phyloP scores from a whole-genome alignment of 1,139 yeast species.

The Candida sp. region DNA sequence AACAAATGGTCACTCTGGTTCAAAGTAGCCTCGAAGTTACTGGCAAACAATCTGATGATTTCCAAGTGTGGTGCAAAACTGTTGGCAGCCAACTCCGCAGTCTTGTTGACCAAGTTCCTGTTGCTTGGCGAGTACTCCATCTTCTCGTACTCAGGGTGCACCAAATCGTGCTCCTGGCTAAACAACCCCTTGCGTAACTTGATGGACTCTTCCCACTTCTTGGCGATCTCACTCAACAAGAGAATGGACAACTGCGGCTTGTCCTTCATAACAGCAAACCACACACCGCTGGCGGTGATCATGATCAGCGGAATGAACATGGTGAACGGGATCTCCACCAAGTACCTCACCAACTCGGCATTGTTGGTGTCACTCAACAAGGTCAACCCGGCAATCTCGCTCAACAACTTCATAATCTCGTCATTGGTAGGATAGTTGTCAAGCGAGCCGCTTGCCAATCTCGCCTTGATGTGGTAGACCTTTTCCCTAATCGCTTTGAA shows the following conservation, averaged over 20 bases:
- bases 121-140: slow-evolving; percentile 96
- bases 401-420: slow-evolving; percentile 48
- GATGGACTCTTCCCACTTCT: slow-evolving; percentile 72
- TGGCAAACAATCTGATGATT: slow-evolving; percentile 69
- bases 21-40: slow-evolving; percentile 84
- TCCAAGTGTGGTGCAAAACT: slow-evolving; percentile 76
- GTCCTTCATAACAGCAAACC: slow-evolving; percentile 84
- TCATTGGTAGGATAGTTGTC: slow-evolving; percentile 15
- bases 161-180: slow-evolving; percentile 60
- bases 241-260: slow-evolving; percentile 57
- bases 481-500: slow-evolving; percentile 26
- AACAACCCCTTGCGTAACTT: slow-evolving; percentile 67
- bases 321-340: slow-evolving; percentile 76
- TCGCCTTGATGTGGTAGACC: slow-evolving; percentile 13
- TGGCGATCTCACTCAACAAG: slow-evolving; percentile 71
- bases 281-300: slow-evolving; percentile 71
- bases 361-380: slow-evolving; percentile 47
- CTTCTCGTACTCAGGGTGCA: slow-evolving; percentile 62
- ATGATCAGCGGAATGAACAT: slow-evolving; percentile 65
- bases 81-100: slow-evolving; percentile 51
- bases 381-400: slow-evolving; percentile 52
- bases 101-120: slow-evolving; percentile 58
- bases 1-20: slow-evolving; percentile 75
- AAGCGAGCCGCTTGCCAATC: slow-evolving; percentile 11
- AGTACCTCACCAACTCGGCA: slow-evolving; percentile 57